A percentile compares a stretch with the other conserved stretches of the same genome.
phyloP scores from a whole-genome alignment of 1,139 yeast species.

The Blastobotrys ciferrii region DNA sequence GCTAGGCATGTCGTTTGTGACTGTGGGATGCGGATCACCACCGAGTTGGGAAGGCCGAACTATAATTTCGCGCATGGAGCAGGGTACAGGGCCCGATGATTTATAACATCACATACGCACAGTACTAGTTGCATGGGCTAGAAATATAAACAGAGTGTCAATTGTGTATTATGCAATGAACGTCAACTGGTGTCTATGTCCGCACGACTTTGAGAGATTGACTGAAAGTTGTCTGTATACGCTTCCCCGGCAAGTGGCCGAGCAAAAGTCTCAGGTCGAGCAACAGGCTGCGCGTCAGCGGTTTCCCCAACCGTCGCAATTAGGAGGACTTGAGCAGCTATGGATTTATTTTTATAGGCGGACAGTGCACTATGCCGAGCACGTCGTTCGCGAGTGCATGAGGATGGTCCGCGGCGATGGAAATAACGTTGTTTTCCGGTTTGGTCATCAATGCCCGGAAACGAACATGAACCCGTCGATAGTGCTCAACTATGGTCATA shows the following conservation, averaged over 20 bases:
- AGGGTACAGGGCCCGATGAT: too few species aligned
- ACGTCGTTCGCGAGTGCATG: background rate
- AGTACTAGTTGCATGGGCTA: too few species aligned
- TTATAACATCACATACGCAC: too few species aligned
- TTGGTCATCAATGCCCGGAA: conserved; percentile 4
- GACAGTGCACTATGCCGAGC: conserved; percentile 3
- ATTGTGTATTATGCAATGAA: background rate
- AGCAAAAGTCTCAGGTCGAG: background rate
- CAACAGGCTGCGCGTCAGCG: background rate
- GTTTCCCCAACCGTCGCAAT: background rate
- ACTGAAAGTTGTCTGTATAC: background rate
- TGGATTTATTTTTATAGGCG: conserved; percentile 1
- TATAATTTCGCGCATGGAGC: background rate
- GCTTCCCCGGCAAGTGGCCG: background rate
- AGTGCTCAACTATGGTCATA: background rate
- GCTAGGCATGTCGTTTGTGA: background rate
- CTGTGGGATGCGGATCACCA: background rate
- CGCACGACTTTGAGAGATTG: conserved; percentile 3
- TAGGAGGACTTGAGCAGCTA: conserved; percentile 1
- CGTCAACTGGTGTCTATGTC: conserved; percentile 5
- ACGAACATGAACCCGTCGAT: conserved; percentile 4
- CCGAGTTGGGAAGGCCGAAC: background rate
- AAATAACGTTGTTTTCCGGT: background rate
- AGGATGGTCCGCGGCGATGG: background rate
- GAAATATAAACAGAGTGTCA: too few species aligned